A percentile compares a stretch with the other conserved stretches of the same genome.
Conservation (phyloP, 2,329 filamentous ascomycete species). For the Paraphaeosphaeria minitans region DNA sequence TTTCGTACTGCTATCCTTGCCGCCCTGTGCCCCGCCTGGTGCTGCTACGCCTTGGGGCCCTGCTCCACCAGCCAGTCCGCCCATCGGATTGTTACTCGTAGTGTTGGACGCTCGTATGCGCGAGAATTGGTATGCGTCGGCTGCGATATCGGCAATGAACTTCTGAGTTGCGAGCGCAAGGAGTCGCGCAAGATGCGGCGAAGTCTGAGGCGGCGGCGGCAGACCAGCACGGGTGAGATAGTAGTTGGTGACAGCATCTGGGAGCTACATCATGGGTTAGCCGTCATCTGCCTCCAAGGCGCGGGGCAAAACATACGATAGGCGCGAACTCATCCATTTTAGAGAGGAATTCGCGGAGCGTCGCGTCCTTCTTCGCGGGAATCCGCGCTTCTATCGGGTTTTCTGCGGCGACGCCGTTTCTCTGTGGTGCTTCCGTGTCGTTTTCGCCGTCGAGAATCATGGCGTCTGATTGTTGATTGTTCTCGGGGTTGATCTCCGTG, state of each 20-base stretch:
- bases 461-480: constrained; percentile 44
- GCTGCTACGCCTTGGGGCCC: constrained; percentile 67
- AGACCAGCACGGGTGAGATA: constrained; percentile 96
- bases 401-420: constrained; percentile 46
- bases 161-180: constrained; percentile 98
- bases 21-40: constrained; percentile 59
- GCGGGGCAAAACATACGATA: constrained; percentile 67
- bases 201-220: constrained; percentile 87
- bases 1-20: constrained; percentile 48
- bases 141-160: constrained; percentile 96
- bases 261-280: constrained; percentile 68
- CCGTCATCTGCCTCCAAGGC: constrained; percentile 1
- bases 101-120: constrained; percentile 93
- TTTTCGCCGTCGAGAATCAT: constrained; percentile 51
- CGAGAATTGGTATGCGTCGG: constrained; percentile 96
- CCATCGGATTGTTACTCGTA: constrained; percentile 89
- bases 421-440: constrained; percentile 38
- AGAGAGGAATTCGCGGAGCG: constrained; percentile 85
- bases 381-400: constrained; percentile 65
- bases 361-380: constrained; percentile 87
- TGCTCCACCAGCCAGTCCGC: constrained; percentile 69
- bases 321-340: constrained; percentile 99
- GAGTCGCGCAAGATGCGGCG: constrained; percentile 86
- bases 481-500: constrained; percentile 47
- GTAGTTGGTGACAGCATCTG: constrained; percentile 96